phyloP scores from a whole-genome alignment of 106 monocot genomes.

The Gastrodia elata region DNA sequence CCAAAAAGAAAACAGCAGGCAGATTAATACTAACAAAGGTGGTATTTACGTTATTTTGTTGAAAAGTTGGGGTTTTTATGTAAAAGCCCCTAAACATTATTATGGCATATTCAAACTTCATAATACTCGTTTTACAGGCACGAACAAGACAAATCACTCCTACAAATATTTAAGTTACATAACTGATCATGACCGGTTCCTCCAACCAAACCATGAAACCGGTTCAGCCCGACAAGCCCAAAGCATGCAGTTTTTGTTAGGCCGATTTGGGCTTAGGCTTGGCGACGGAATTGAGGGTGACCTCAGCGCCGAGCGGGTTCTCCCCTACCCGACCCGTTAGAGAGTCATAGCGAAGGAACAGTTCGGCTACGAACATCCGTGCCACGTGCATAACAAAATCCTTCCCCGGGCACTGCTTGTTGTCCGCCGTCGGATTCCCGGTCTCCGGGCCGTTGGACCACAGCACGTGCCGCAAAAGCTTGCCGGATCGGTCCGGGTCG shows the following conservation, averaged over 20 bases:
- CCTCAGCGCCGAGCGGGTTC: conserved; percentile 6
- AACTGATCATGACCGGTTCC: too few relatives aligned
- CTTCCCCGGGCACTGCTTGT: conserved; percentile 53
- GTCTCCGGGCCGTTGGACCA: conserved; percentile 23
- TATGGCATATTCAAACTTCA: too few relatives aligned
- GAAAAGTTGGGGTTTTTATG: too few relatives aligned
- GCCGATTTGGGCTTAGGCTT: conserved; percentile 5
- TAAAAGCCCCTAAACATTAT: too few relatives aligned
- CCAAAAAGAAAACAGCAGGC: too few relatives aligned
- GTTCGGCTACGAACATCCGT: conserved; percentile 31
- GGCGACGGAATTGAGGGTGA: conserved; percentile 26
- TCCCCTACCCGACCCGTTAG: conserved; percentile 25
- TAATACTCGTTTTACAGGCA: too few relatives aligned
- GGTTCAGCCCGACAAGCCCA: not conserved
- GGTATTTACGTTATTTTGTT: too few relatives aligned
- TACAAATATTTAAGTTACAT: too few relatives aligned
- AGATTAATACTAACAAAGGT: too few relatives aligned
- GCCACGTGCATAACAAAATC: conserved; percentile 25
- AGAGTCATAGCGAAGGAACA: conserved; percentile 37
- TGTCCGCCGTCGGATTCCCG: conserved; percentile 18
- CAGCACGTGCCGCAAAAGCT: conserved; percentile 24
- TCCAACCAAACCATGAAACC: not conserved
- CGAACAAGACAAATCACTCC: too few relatives aligned
- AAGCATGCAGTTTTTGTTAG: not conserved
- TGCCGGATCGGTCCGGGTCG: conserved; percentile 20